phyloP scores from a whole-genome alignment of 108 stramenopile species.

The Thalassiosira profunda region DNA sequence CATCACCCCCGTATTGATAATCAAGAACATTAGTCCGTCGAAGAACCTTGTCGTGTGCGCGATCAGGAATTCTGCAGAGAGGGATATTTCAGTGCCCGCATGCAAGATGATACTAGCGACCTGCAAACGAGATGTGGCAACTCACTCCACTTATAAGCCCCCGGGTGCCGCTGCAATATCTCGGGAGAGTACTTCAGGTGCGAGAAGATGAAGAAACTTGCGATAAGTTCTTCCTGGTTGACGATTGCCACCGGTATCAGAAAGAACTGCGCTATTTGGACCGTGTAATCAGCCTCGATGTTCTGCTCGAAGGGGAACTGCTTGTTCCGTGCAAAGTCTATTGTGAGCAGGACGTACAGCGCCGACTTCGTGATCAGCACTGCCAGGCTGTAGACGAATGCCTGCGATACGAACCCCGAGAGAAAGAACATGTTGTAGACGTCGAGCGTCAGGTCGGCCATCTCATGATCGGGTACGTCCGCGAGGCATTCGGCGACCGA shows the following conservation, averaged over 20 bases:
- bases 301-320: slow-evolving; percentile 3
- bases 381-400: slow-evolving; percentile 44
- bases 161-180: too few relatives aligned
- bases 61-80: slow-evolving; percentile 37
- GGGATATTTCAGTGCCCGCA: slow-evolving; percentile 26
- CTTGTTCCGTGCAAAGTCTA: slow-evolving; percentile 29
- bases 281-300: neutral
- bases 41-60: slow-evolving; percentile 43
- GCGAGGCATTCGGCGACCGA: too few relatives aligned
- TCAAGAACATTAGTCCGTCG: slow-evolving; percentile 53
- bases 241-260: slow-evolving; percentile 60
- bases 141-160: neutral
- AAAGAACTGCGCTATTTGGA: slow-evolving; percentile 53
- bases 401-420: slow-evolving; percentile 16
- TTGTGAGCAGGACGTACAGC: slow-evolving; percentile 42
- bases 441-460: slow-evolving; percentile 51
- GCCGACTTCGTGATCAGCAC: slow-evolving; percentile 43
- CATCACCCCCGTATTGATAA: slow-evolving; percentile 55
- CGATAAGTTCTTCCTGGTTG: slow-evolving; percentile 66
- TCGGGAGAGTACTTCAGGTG: slow-evolving; percentile 56
- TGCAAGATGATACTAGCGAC: slow-evolving; percentile 25
- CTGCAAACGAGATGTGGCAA: too few relatives aligned
- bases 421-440: slow-evolving; percentile 67
- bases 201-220: slow-evolving; percentile 43
- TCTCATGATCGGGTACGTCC: too few relatives aligned